A percentile compares a stretch with the other conserved stretches of the same genome.
Conservation (phyloP, 2,329 filamentous ascomycete genomes). For the Aureobasidium melanogenum region DNA sequence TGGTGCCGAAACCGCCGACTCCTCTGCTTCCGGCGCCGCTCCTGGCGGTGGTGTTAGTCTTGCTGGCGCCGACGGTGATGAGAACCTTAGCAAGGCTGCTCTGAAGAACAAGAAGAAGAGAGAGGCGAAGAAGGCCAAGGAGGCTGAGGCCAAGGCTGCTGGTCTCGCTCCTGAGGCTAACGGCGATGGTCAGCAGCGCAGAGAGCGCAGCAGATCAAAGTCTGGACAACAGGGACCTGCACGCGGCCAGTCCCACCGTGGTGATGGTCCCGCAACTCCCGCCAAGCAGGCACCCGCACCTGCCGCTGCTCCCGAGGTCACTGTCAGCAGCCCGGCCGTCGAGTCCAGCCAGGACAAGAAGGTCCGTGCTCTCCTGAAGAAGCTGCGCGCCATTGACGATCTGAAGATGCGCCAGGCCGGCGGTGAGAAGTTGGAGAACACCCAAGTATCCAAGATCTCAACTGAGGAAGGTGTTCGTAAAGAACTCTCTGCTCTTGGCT, state of each 20-base stretch:
- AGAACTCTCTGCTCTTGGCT: slow-evolving; percentile 50
- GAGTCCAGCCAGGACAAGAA: slow-evolving; percentile 83
- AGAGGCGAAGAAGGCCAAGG: slow-evolving; percentile 82
- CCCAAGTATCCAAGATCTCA: slow-evolving; percentile 95
- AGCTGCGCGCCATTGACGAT: slow-evolving; percentile 95
- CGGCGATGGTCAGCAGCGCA: slow-evolving; percentile 29
- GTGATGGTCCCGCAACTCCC: slow-evolving; percentile 9
- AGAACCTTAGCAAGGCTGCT: slow-evolving; percentile 71
- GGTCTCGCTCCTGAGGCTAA: slow-evolving; percentile 39
- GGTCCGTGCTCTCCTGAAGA: slow-evolving; percentile 86
- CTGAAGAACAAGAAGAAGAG: slow-evolving; percentile 99
- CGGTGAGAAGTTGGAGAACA: slow-evolving; percentile 95
- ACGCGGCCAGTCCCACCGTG: slow-evolving; percentile 20
- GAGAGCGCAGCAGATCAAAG: slow-evolving; percentile 25
- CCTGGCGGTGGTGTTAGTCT: slow-evolving; percentile 58
- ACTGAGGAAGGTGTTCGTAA: slow-evolving; percentile 78
- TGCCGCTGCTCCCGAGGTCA: slow-evolving; percentile 38
- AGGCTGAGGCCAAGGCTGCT: slow-evolving; percentile 55
- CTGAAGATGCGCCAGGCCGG: slow-evolving; percentile 92
- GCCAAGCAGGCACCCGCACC: slow-evolving; percentile 22
- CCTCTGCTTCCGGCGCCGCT: slow-evolving; percentile 55
- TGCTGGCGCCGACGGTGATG: slow-evolving; percentile 53
- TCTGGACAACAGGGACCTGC: slow-evolving; percentile 20
- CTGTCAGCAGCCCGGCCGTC: slow-evolving; percentile 47
- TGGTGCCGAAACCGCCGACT: slow-evolving; percentile 65